Base-by-base conservation (phyloP, 2,329 filamentous ascomycete genomes). In the Aspergillus texensis region DNA sequence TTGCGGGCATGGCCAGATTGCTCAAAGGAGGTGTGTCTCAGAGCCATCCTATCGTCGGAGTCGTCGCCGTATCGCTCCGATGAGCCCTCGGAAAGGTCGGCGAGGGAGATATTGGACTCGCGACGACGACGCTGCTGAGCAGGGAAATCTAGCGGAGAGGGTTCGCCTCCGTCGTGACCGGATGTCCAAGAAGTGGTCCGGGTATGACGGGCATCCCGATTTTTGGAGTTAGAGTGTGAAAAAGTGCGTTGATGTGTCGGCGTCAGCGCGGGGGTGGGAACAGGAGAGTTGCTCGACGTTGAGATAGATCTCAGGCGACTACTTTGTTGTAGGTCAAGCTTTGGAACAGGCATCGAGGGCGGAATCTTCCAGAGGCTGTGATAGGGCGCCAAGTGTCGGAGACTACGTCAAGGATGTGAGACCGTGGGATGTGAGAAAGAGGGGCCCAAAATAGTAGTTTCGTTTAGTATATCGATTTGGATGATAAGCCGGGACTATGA, bases 161-260 rank as follows among this genome's bases (percentile, higher is more conserved):
- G 62, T 70, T 75, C 70, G 63, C 67, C 69, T 65, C 67, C 69
- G 65, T 76, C 68, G 66, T 70, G 74, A 63, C 73, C 74, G 64
- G 70, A 75, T 58, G 74, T 72, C 74, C 75, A 75, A 60, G 75
- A 77, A 63, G 73, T 76, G 46, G 72, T 70, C 62, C 75, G 74
- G 66, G 71, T 70, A 65, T 77, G 75, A 66, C 71, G 74, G 65
- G 74, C 74, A 77, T 76, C 67, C 71, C 73, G 71, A 28, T 66
- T 55, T 65, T 73, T 76, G 6, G 5, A 19, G 64, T 72, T 67
- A 57, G 61, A 62, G 45, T 65, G 65, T 21, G 64, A 64, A 63
- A 62, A 56, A 57, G 64, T 68, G 43, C 16, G 67, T 60, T 19
- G 73, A 70, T 65, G 71, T 67, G 53, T 57, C 65, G 61, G 68